Base-by-base conservation (phyloP, 768 basidiomycete genomes). In the Boletus pseudopeckii region DNA sequence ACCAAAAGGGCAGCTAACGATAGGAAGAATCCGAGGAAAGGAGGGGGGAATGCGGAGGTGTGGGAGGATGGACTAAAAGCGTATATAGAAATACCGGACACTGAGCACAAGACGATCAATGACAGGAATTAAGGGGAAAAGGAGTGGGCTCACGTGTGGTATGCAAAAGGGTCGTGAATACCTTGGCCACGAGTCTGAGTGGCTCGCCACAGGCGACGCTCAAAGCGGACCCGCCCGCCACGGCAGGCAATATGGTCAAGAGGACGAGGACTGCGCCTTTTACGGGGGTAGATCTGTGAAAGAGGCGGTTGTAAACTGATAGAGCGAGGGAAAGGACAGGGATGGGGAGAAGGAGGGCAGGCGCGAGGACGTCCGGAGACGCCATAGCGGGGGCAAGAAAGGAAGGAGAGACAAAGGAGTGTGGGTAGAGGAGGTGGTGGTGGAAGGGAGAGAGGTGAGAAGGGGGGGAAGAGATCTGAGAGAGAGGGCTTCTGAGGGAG, bases 311-410 rank as follows among this genome's bases (percentile, higher is more conserved):
- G 49, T 50, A 58, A 18, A 41, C 15, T 2, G 48, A 50, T 4
- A 66, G 38, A 37, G 33, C 44, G 7, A 62, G 50, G 2, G 68
- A 62, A 30, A 70, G 7, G 48, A 64, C 24, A 4, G 66, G 52
- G 18, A 68, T 39, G 56, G 56, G 42, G 48, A 70, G 59, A 50
- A 66, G 61, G 42, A 70, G 66, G 50, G 59, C 57, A n/a, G 66
- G 32, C 8, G 54, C 53, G 52, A 72, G 52, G 57, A 64, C 58
- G 58, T 57, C 64, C 26, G 40, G 53, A 37, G 66, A 58, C 58
- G 66, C 45, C 65, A 68, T 66, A 44, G 47, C 52, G 45, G 18
- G 38, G 32, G 17, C 7, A 17, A 20, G 50, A 53, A 64, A 53
- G 30, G 58, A 64, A 39, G 37, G 64, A 58, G 61, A 38, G 50